Evolutionary conservation across 2,329 filamentous ascomycete genomes (phyloP).

Genomic region (Aspergillus amoenus): DNA sequence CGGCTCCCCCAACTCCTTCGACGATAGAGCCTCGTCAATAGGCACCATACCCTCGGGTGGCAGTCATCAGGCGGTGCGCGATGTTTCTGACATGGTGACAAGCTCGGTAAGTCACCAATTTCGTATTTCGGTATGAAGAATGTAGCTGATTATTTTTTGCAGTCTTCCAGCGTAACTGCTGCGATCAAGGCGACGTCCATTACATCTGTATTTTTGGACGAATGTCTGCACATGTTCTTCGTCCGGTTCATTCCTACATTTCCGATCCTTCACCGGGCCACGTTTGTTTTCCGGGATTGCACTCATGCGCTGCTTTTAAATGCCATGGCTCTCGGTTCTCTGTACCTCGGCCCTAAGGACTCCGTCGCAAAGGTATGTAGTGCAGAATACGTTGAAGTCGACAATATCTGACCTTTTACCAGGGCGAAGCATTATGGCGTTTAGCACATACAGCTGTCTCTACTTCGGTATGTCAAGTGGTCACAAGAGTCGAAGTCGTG

Average conservation of each 20-base stretch:
- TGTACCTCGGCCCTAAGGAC: constrained; percentile 46
- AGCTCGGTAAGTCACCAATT: constrained; percentile 35
- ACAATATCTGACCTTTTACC: neutral
- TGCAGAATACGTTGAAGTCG: neutral
- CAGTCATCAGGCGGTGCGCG: constrained; percentile 45
- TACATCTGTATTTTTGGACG: constrained; percentile 48
- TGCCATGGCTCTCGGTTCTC: constrained; percentile 47
- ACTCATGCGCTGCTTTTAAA: constrained; percentile 45
- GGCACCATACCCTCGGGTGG: constrained; percentile 42
- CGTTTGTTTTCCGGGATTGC: constrained; percentile 47
- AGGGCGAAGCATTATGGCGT: constrained; percentile 47
- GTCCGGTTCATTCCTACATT: constrained; percentile 48
- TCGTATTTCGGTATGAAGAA: neutral
- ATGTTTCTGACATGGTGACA: constrained; percentile 47
- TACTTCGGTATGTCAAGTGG: constrained; percentile 34
- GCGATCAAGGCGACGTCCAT: constrained; percentile 45
- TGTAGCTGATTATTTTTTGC: constrained; percentile 1
- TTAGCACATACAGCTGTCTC: constrained; percentile 47
- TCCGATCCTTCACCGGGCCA: constrained; percentile 46
- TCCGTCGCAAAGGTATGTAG: constrained; percentile 38
- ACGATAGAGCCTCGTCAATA: constrained; percentile 38
- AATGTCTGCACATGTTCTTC: constrained; percentile 51
- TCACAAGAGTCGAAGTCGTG: neutral
- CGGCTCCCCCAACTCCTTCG: constrained; percentile 37
- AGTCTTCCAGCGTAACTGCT: constrained; percentile 47